These are phyloP conservation scores for Gynostemma pentaphyllum DNA, from an alignment of 306 rosid genomes.

Conservation along the genomic window DNA sequence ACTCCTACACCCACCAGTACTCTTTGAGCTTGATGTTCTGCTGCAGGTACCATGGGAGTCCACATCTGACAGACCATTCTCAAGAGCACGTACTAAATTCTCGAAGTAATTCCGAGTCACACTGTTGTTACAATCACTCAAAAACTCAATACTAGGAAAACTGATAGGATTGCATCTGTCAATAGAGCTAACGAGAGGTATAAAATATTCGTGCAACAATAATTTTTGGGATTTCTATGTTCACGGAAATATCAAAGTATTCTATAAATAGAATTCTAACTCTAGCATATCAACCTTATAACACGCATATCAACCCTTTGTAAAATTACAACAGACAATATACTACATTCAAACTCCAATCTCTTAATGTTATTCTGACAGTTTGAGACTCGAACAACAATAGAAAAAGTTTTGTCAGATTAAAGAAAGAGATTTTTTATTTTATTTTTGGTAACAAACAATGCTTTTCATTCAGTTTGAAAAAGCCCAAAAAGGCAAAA, in stretches of 20 bases:
- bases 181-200: neutral
- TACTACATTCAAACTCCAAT: too few species aligned
- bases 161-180: neutral
- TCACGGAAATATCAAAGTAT: neutral
- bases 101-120: constrained; percentile 46
- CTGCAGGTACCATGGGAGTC: constrained; percentile 30
- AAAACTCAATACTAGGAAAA: constrained; percentile 3
- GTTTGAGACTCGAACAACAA: too few species aligned
- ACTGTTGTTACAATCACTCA: constrained; percentile 17
- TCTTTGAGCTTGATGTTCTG: constrained; percentile 29
- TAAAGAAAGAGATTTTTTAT: too few species aligned
- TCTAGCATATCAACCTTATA: too few species aligned
- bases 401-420: too few species aligned
- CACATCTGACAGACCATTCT: constrained; percentile 41
- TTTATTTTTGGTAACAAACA: too few species aligned
- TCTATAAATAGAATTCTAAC: neutral
- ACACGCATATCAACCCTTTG: too few species aligned
- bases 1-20: constrained; percentile 24
- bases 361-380: too few species aligned
- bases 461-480: too few species aligned
- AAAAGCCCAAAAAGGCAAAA: too few species aligned
- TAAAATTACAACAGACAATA: too few species aligned
- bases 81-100: constrained; percentile 38
- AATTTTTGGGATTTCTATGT: neutral
- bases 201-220: neutral